Percentiles rank a stretch among this genome's conserved stretches.
Evolutionary conservation across 2,329 filamentous ascomycete genomes (phyloP).

Genomic region (Epichloe bromicola): DNA sequence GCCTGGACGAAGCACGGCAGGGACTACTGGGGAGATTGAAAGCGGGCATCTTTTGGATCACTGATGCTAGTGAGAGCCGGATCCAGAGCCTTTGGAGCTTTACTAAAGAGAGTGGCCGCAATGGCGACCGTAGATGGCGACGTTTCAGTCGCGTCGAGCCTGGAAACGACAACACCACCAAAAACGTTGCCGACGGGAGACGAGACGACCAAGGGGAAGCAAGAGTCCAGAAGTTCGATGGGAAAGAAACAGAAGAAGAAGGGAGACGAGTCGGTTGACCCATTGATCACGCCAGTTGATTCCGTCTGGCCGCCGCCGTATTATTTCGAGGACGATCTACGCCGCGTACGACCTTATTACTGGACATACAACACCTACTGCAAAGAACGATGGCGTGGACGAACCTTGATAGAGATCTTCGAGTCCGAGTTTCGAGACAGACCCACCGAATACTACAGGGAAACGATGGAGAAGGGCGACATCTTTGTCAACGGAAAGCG

Average conservation of each 20-base stretch:
- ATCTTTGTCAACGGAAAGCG: constrained; percentile 69
- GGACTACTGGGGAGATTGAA: neutral
- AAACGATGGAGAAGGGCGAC: constrained; percentile 66
- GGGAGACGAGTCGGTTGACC: neutral
- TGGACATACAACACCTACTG: constrained; percentile 92
- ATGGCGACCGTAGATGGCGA: constrained; percentile 6
- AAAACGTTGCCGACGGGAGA: neutral
- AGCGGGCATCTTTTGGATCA: neutral
- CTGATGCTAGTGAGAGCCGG: constrained; percentile 8
- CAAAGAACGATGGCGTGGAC: constrained; percentile 84
- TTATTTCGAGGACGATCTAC: constrained; percentile 69
- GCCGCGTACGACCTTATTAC: constrained; percentile 75
- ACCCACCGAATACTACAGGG: constrained; percentile 71
- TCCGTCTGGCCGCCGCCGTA: constrained; percentile 51
- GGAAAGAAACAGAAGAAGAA: neutral
- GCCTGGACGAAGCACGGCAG: too few relatives aligned
- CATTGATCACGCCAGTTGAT: neutral
- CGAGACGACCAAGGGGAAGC: neutral
- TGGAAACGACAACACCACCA: constrained; percentile 3
- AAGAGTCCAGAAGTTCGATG: neutral
- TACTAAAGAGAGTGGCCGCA: constrained; percentile 4
- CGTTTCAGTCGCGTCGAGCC: constrained; percentile 4
- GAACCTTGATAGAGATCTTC: constrained; percentile 76
- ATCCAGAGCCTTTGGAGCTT: constrained; percentile 7
- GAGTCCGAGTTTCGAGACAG: constrained; percentile 84